Base-by-base conservation (phyloP, 2,329 filamentous ascomycete species). In the Botrytis elliptica region DNA sequence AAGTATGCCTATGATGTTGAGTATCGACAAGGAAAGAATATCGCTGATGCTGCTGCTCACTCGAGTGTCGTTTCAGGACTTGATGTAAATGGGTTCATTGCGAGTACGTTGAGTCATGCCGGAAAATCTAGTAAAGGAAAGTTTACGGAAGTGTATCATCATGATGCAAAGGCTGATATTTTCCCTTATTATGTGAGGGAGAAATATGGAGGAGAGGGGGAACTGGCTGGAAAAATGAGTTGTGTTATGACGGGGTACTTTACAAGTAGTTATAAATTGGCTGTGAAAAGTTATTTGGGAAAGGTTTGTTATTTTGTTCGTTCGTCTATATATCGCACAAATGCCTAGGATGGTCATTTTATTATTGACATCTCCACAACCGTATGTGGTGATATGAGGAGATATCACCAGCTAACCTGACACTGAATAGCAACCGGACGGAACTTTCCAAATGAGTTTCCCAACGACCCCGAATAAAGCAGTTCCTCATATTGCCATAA, bases 1-100 rank as follows among this genome's bases (percentile, higher is more conserved):
- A 71, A 74, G 33, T 74, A 46, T 38, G 62, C 55, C 0, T 87
- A 85, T 74, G 82, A 87, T 0, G 79, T 85, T 3, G 88, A 90
- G 79, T 78, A 84, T 12, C 81, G 81, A 22, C 85, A 89, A 71
- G 87, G 88, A 0, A 85, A 83, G 75, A 90, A 89, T 74, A 86
- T 90, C 44, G 86, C 84, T 4, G 85, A 88, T 75, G 88, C 87
- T 0, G 88, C 87, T 0, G 85, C 85, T 1, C 75, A 80, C 0
- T 81, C 81, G 0, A 79, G 57, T 36, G 42, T 71, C 4, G 6
- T 82, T 0, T 82, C 77, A 38, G 82, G 82, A 0, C 81, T 88
- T 2, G 84, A 85, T 40, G 33, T 10, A 12, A 64, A 71, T 52
- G 57, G 69, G 1, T 64, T 71, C 20, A 38, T 71, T 29, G 59